Evolutionary conservation across 768 basidiomycete species (phyloP).

Genomic region (Lenzites betulinus): DNA sequence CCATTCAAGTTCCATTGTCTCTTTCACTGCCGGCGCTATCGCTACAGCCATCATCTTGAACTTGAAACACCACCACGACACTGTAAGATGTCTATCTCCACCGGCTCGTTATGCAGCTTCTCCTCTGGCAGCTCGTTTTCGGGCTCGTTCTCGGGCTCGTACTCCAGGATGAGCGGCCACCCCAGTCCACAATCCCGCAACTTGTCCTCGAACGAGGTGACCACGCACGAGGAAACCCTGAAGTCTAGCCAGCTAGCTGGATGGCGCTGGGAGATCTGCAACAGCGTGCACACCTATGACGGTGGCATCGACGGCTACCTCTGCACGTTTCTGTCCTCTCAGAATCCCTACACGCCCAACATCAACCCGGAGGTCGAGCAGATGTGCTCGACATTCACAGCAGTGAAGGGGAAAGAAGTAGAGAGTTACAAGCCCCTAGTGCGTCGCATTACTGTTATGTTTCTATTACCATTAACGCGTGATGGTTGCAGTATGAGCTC

Average conservation of each 20-base stretch:
- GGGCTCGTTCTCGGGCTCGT: not conserved
- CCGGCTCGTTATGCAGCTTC: not conserved
- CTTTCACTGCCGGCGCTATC: too few species aligned
- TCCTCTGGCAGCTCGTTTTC: not conserved
- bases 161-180: not conserved
- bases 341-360: not conserved
- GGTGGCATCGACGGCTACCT: not conserved
- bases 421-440: not conserved
- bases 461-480: not conserved
- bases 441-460: not conserved
- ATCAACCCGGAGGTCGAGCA: not conserved
- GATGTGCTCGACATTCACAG: not conserved
- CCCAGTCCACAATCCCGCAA: not conserved
- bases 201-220: not conserved
- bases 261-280: not conserved
- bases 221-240: not conserved
- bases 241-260: not conserved
- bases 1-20: too few species aligned
- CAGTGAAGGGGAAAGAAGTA: not conserved
- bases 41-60: too few species aligned
- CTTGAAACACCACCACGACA: not conserved
- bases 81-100: conserved; percentile 2
- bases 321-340: not conserved
- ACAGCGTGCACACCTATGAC: not conserved
- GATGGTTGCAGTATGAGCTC: not conserved